A percentile compares a stretch with the other conserved stretches of the same genome.
Conservation (phyloP, 2,329 filamentous ascomycete species). For the Alternaria sp. region DNA sequence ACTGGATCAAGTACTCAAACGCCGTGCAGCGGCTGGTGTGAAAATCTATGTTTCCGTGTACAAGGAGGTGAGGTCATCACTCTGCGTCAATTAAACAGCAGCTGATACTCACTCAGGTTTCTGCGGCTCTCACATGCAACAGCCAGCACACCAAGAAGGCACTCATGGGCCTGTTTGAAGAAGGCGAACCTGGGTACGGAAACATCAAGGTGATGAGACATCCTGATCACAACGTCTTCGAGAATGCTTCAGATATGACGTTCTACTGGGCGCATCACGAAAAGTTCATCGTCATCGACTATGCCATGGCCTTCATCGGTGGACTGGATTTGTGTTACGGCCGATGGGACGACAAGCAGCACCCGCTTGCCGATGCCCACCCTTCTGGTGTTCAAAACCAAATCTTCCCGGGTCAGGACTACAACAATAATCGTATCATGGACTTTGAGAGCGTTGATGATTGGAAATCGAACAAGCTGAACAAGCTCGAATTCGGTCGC, state of each 20-base stretch:
- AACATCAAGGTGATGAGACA: slow-evolving; percentile 92
- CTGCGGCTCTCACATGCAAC: slow-evolving; percentile 77
- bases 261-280: slow-evolving; percentile 99
- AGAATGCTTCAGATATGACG: slow-evolving; percentile 94
- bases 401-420: slow-evolving; percentile 94
- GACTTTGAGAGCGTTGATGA: slow-evolving; percentile 91
- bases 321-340: slow-evolving; percentile 96
- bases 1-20: slow-evolving; percentile 84
- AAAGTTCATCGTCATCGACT: slow-evolving; percentile 96
- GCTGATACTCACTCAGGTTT: slow-evolving; percentile 33
- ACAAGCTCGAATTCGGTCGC: slow-evolving; percentile 86
- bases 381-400: slow-evolving; percentile 82
- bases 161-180: slow-evolving; percentile 78
- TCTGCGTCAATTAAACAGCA: too few species aligned
- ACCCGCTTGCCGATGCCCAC: slow-evolving; percentile 85
- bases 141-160: slow-evolving; percentile 91
- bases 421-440: slow-evolving; percentile 96
- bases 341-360: slow-evolving; percentile 87
- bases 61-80: slow-evolving; percentile 67
- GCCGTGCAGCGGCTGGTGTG: slow-evolving; percentile 87
- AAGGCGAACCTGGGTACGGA: slow-evolving; percentile 80
- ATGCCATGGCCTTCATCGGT: slow-evolving; percentile 88
- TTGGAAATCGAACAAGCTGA: slow-evolving; percentile 92
- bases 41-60: slow-evolving; percentile 95
- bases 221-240: slow-evolving; percentile 92